Percentiles rank a stretch among this genome's conserved stretches.
phyloP scores from a whole-genome alignment of 495 filamentous ascomycete species.

The Bathelium albidoporum region DNA sequence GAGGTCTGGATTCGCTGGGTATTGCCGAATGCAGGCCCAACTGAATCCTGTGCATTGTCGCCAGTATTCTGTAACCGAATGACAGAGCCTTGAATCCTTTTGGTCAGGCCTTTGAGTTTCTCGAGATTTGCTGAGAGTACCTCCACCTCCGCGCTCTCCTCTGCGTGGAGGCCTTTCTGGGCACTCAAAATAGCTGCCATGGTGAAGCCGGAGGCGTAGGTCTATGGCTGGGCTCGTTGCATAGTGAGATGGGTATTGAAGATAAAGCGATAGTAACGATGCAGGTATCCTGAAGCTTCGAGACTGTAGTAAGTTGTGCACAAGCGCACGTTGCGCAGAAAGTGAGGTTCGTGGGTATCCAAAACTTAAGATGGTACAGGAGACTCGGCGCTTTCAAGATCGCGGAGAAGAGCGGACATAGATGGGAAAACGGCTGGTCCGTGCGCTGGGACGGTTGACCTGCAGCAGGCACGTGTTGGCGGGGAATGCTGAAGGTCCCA shows the following conservation, averaged over 20 bases:
- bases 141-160: constrained; percentile 63
- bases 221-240: not conserved
- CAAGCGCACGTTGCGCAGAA: constrained; percentile 12
- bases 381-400: not conserved
- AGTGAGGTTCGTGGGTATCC: no score
- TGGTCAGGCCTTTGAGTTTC: constrained; percentile 64
- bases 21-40: constrained; percentile 86
- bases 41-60: constrained; percentile 80
- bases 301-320: no score
- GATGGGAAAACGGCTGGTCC: not conserved
- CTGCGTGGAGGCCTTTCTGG: constrained; percentile 35
- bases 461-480: no score
- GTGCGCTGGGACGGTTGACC: not conserved
- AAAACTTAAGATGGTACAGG: no score
- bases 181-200: constrained; percentile 4
- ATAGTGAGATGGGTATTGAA: not conserved
- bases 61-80: constrained; percentile 76
- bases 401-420: not conserved
- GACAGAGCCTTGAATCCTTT: constrained; percentile 85
- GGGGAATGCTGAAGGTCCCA: no score
- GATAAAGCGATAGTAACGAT: no score
- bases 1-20: constrained; percentile 78
- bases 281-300: no score
- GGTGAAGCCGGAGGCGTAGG: not conserved
- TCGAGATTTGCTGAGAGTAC: constrained; percentile 55